Evolutionary conservation across 176 grass and related monocot genomes (phyloP).

Genomic region (Areca catechu): DNA sequence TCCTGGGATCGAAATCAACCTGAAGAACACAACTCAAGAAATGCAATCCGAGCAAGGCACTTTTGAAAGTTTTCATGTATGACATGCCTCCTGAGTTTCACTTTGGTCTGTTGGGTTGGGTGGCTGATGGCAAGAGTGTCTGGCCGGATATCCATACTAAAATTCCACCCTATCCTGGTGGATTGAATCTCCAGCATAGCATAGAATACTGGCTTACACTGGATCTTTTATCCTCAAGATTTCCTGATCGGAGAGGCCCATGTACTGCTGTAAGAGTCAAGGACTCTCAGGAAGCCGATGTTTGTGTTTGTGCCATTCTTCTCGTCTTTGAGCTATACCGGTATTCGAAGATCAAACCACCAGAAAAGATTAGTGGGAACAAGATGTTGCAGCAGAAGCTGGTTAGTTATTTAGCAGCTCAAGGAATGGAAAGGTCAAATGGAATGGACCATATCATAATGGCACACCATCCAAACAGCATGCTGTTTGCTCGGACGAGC

Average conservation of each 20-base stretch:
- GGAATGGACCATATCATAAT: constrained; percentile 10
- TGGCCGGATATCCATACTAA: constrained; percentile 12
- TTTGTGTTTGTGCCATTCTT: constrained; percentile 20
- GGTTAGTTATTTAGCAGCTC: constrained; percentile 1
- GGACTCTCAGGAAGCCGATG: constrained; percentile 13
- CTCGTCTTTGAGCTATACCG: constrained; percentile 13
- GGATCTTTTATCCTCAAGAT: constrained; percentile 13
- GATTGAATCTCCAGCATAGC: constrained; percentile 18
- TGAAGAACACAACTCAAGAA: background rate
- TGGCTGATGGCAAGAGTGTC: constrained; percentile 6
- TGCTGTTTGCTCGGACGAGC: background rate
- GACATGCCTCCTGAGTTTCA: constrained; percentile 17
- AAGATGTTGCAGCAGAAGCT: constrained; percentile 12
- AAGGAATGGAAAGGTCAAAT: constrained; percentile 15
- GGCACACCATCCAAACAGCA: constrained; percentile 23
- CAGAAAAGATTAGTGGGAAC: constrained; percentile 5
- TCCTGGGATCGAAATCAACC: background rate
- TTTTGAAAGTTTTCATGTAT: constrained; percentile 22
- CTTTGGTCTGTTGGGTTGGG: constrained; percentile 14
- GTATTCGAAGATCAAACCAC: constrained; percentile 6
- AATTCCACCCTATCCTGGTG: constrained; percentile 10
- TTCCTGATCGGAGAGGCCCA: constrained; percentile 2
- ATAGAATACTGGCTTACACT: constrained; percentile 19
- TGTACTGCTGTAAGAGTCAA: constrained; percentile 10
- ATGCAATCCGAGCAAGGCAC: constrained; percentile 10